These are phyloP conservation scores for Penicillium canescens DNA, from an alignment of 495 filamentous ascomycete genomes.

Conservation along the genomic window DNA sequence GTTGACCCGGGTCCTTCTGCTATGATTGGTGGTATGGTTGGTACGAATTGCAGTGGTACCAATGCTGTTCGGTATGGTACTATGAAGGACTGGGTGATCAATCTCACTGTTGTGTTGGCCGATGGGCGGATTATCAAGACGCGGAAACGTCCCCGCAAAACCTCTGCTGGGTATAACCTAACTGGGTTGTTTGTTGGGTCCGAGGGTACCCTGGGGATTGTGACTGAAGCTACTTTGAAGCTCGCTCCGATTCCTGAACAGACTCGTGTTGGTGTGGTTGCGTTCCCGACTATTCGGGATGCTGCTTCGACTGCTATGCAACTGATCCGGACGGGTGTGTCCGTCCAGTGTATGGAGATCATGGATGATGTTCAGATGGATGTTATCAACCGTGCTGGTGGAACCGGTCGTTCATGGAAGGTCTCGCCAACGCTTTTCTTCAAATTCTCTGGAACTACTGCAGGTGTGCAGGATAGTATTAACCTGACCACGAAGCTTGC, in stretches of 20 bases:
- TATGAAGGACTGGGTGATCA: conserved; percentile 95
- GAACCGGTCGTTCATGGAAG: conserved; percentile 70
- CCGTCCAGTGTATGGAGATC: conserved; percentile 87
- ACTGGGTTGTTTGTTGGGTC: conserved; percentile 84
- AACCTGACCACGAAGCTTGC: conserved; percentile 68
- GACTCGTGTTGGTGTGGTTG: conserved; percentile 80
- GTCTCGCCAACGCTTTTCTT: conserved; percentile 89
- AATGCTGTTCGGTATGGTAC: conserved; percentile 94
- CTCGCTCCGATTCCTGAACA: conserved; percentile 75
- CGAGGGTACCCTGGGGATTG: conserved; percentile 89
- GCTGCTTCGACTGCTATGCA: conserved; percentile 80
- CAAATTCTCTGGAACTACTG: conserved; percentile 82
- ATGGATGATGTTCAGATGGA: conserved; percentile 94
- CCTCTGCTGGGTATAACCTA: conserved; percentile 83
- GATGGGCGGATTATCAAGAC: conserved; percentile 94
- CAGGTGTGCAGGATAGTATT: conserved; percentile 81
- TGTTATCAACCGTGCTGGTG: conserved; percentile 80
- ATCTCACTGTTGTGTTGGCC: conserved; percentile 86
- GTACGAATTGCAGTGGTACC: conserved; percentile 89
- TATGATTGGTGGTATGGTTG: conserved; percentile 95
- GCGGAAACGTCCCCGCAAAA: conserved; percentile 60
- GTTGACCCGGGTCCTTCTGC: conserved; percentile 71
- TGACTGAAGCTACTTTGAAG: conserved; percentile 85
- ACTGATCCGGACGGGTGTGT: conserved; percentile 77
- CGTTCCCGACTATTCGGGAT: conserved; percentile 73